phyloP scores from a whole-genome alignment of 140 eudicot genomes.

The Ambrosia hybrid region DNA sequence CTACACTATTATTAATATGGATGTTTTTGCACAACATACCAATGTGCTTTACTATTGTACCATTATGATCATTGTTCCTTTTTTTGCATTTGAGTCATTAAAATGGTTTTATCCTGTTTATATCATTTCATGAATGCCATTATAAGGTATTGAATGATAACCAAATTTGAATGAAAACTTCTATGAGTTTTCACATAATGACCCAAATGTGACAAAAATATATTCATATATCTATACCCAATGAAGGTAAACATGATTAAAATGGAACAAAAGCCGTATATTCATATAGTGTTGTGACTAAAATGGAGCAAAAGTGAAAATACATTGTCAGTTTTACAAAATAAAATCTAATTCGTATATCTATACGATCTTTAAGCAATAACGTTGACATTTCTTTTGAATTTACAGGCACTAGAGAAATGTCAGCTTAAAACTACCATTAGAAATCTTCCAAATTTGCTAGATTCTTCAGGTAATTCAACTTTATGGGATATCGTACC shows the following conservation, averaged over 20 bases:
- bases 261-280: neutral
- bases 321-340: neutral
- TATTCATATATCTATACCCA: too few relatives aligned
- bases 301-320: neutral
- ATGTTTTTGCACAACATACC: neutral
- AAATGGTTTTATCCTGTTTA: neutral
- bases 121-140: neutral
- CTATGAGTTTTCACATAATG: neutral
- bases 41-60: neutral
- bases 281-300: too few relatives aligned
- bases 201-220: neutral
- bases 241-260: neutral
- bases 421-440: constrained; percentile 76
- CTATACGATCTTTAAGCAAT: neutral
- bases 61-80: neutral
- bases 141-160: neutral
- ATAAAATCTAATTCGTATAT: neutral
- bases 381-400: constrained; percentile 1
- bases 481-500: constrained; percentile 1
- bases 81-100: neutral
- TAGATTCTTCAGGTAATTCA: constrained; percentile 70
- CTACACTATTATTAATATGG: neutral
- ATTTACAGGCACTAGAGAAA: constrained; percentile 68
- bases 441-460: constrained; percentile 62
- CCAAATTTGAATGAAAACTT: neutral